Evolutionary conservation across 2,329 filamentous ascomycete species (phyloP), one percentile per base, ranked within the genome.

Genomic region (Alternaria tenuissima): DNA sequence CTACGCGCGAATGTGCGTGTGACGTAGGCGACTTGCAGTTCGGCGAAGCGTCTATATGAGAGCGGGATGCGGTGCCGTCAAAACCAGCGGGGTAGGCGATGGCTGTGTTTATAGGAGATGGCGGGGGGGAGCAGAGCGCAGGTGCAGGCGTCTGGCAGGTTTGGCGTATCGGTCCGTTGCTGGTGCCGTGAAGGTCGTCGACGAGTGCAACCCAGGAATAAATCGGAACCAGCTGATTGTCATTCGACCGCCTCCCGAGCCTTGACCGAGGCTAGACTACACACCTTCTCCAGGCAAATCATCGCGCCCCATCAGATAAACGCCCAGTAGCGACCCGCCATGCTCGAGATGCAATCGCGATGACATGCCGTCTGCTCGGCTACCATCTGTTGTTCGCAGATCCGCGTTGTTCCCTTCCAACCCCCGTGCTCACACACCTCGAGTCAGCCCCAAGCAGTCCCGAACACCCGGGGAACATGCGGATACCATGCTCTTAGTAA

Each of bases 171-270:
- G 56, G 56, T 56, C 43, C 57, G 58, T 56, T 57, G 60, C 60
- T 65, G 56, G 59, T 61, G 59, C 60, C 64, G 64, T 65, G 62
- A 61, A 66, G 47, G 36, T 41, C 18, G 51, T 58, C 39, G 34
- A 54, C 12, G 48, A 49, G 32, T 34, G 46, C 2, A 34, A 46
- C 48, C 44, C 49, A 63, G 64, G 64, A 71, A 74, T 52, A 73
- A 71, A 61, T 72, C 74, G 74, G 74, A 73, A 74, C 68, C 70
- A 69, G 61, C 56, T 65, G 67, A 66, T 70, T 51, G 54, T 61
- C 51, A 65, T 66, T 55, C 34, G 39, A 52, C 56, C 47, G 57
- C 61, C 59, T 53, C 49, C 63, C 49, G 57, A 55, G 32, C 49
- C 26, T 39, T 61, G 54, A 61, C 43, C 52, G 59, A 59, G 52